These are phyloP conservation scores for Hygrophoropsis aurantiaca DNA, from an alignment of 768 basidiomycete genomes.

Conservation along the genomic window DNA sequence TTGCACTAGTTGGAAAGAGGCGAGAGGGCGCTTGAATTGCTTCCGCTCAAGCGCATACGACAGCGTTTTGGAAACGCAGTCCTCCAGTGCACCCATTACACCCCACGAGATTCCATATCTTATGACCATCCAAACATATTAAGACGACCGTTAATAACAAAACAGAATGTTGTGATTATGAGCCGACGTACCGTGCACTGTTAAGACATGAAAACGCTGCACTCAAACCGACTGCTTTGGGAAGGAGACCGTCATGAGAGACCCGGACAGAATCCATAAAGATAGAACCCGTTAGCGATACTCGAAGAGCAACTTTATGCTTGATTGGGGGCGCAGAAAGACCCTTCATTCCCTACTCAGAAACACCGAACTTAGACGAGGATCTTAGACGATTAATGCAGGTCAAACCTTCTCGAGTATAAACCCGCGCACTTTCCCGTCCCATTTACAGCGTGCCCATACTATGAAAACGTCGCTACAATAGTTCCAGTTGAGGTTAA, in stretches of 20 bases:
- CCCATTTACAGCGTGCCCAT: constrained; percentile 97
- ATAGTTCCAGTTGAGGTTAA: constrained; percentile 10
- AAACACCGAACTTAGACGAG: neutral
- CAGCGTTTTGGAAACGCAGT: constrained; percentile 76
- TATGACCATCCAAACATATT: constrained; percentile 3
- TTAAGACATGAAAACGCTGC: constrained; percentile 93
- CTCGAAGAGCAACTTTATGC: constrained; percentile 90
- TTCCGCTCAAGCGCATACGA: constrained; percentile 86
- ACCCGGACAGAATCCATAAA: constrained; percentile 91
- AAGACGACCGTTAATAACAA: constrained; percentile 5
- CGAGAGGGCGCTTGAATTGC: constrained; percentile 88
- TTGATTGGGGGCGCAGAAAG: constrained; percentile 85
- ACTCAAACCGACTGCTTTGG: constrained; percentile 72
- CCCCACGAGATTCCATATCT: constrained; percentile 93
- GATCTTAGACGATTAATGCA: neutral
- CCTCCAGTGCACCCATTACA: constrained; percentile 93
- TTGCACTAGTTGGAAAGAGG: constrained; percentile 95
- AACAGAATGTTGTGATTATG: neutral
- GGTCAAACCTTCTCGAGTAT: constrained; percentile 76
- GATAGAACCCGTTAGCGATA: constrained; percentile 79
- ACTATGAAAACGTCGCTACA: constrained; percentile 83
- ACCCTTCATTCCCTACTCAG: constrained; percentile 74
- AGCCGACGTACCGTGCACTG: constrained; percentile 60
- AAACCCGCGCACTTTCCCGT: constrained; percentile 86
- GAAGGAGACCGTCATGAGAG: constrained; percentile 72